Conservation (phyloP, 2,329 filamentous ascomycete species). For the Trichoderma polysporum region DNA sequence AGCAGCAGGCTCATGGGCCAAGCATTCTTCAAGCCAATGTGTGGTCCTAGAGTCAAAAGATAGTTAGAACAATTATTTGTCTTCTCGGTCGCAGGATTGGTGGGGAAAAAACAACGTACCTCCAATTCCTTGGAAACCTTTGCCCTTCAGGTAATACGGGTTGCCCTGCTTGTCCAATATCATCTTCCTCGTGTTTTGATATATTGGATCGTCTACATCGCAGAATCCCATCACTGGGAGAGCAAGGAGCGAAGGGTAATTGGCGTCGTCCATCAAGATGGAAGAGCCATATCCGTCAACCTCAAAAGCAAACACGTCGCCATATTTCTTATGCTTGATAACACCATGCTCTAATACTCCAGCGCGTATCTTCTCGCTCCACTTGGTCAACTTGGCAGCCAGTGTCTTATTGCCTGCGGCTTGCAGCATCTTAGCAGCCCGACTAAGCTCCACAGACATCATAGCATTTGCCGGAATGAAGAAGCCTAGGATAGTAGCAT, state of each 20-base stretch:
- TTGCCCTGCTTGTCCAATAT: slow-evolving; percentile 74
- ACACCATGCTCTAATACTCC: slow-evolving; percentile 86
- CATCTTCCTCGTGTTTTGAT: slow-evolving; percentile 82
- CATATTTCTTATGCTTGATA: slow-evolving; percentile 70
- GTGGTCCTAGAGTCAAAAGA: slow-evolving; percentile 52
- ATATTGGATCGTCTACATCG: slow-evolving; percentile 62
- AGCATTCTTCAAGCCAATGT: slow-evolving; percentile 81
- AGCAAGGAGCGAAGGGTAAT: slow-evolving; percentile 77
- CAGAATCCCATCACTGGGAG: slow-evolving; percentile 78
- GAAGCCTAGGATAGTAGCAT: slow-evolving; percentile 90
- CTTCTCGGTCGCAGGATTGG: background rate
- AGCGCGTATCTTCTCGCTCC: slow-evolving; percentile 63
- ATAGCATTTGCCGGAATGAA: slow-evolving; percentile 95
- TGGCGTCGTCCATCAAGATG: slow-evolving; percentile 87
- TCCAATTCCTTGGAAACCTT: slow-evolving; percentile 81
- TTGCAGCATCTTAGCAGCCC: slow-evolving; percentile 68
- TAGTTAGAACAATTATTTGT: background rate
- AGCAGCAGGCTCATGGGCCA: slow-evolving; percentile 97
- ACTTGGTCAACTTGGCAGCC: slow-evolving; percentile 56
- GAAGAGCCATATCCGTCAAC: slow-evolving; percentile 82
- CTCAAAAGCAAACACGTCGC: slow-evolving; percentile 81
- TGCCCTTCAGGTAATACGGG: slow-evolving; percentile 81
- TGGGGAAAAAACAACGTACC: slow-evolving; percentile 54
- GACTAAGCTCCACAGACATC: slow-evolving; percentile 85
- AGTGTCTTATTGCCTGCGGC: slow-evolving; percentile 55